A percentile compares a stretch with the other conserved stretches of the same genome.
phyloP scores from a whole-genome alignment of 192 early-diverging fungal genomes.

The Borealophlyctis nickersoniae region DNA sequence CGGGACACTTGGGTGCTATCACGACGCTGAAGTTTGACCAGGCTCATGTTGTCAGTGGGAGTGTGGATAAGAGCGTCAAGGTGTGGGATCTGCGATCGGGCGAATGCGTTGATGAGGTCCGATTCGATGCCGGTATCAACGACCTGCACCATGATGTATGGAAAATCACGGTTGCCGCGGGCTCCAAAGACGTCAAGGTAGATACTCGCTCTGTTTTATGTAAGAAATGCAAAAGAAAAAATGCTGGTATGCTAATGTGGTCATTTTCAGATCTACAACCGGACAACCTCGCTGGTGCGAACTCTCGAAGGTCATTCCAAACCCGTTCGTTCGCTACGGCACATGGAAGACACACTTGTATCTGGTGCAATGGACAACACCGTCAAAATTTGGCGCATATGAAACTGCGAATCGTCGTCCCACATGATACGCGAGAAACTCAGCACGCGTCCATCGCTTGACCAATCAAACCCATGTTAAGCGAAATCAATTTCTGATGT shows the following conservation, averaged over 20 bases:
- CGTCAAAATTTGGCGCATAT: conserved; percentile 33
- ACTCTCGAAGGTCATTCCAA: conserved; percentile 38
- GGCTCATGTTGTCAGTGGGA: conserved; percentile 24
- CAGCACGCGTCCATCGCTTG: too few species aligned
- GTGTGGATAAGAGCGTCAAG: conserved; percentile 40
- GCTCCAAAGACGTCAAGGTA: conserved; percentile 29
- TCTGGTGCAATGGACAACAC: conserved; percentile 39
- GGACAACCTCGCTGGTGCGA: conserved; percentile 22
- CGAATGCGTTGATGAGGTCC: conserved; percentile 26
- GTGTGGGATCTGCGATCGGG: conserved; percentile 44
- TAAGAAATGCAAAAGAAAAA: neutral
- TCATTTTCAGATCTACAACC: conserved; percentile 33
- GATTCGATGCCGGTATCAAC: conserved; percentile 24
- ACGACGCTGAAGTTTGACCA: conserved; percentile 38
- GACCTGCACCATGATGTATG: conserved; percentile 30
- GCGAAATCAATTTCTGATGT: too few species aligned
- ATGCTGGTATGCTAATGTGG: neutral
- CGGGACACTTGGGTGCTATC: conserved; percentile 27
- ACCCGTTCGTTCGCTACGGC: conserved; percentile 23
- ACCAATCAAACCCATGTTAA: too few species aligned
- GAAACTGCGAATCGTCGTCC: neutral
- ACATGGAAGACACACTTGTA: conserved; percentile 30
- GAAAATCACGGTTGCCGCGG: conserved; percentile 29
- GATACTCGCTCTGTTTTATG: neutral
- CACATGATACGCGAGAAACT: too few species aligned